These are phyloP conservation scores for Tremella mesenterica DNA, from an alignment of 768 basidiomycete species.

Conservation along the genomic window DNA sequence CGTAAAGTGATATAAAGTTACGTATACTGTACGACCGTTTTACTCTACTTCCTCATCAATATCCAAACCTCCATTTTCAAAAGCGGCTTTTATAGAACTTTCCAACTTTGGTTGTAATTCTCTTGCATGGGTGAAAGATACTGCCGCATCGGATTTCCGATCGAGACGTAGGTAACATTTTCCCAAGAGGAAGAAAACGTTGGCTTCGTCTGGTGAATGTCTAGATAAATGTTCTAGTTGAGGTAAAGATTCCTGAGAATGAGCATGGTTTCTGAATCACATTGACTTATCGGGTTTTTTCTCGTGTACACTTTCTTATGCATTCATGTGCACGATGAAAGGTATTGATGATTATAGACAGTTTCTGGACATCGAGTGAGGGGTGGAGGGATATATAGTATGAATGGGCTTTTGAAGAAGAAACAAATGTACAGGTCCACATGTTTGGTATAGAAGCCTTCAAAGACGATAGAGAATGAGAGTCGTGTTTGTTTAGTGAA, in stretches of 20 bases:
- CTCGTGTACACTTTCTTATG: too few species aligned
- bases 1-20: too few species aligned
- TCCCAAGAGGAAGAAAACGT: slow-evolving; percentile 92
- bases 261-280: too few species aligned
- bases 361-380: too few species aligned
- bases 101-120: slow-evolving; percentile 88
- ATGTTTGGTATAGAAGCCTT: too few species aligned
- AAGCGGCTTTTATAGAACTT: slow-evolving; percentile 50
- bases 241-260: slow-evolving; percentile 61
- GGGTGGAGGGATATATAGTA: background rate
- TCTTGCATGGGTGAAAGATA: slow-evolving; percentile 77
- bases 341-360: too few species aligned
- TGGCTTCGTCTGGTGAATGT: slow-evolving; percentile 86
- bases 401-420: background rate
- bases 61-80: slow-evolving; percentile 55
- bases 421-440: background rate
- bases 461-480: too few species aligned
- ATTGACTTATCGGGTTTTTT: too few species aligned
- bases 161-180: slow-evolving; percentile 78
- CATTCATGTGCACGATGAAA: too few species aligned
- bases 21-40: too few species aligned
- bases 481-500: too few species aligned
- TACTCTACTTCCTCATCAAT: slow-evolving; percentile 31
- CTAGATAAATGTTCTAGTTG: slow-evolving; percentile 73
- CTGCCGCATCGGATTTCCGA: slow-evolving; percentile 67